Percentiles rank a stretch among this genome's conserved stretches.
phyloP scores from a whole-genome alignment of 371 early-diverging fungal species.

The Mucor piriformis region DNA sequence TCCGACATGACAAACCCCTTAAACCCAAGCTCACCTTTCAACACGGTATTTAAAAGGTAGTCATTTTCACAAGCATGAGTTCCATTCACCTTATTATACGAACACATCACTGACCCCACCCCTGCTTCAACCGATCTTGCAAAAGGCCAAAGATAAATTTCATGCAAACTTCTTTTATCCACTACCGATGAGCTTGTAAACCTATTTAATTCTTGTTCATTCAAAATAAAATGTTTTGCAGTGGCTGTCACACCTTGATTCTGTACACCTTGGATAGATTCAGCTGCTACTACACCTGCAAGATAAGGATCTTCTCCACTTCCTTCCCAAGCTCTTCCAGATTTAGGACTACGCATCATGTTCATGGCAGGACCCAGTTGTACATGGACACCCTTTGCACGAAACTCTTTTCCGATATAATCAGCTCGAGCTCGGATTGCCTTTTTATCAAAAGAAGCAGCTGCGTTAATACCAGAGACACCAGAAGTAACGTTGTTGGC shows the following conservation, averaged over 20 bases:
- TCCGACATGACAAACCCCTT: conserved; percentile 38
- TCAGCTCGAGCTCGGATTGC: conserved; percentile 48
- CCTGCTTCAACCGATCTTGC: conserved; percentile 52
- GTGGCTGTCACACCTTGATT: conserved; percentile 49
- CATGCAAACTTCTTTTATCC: conserved; percentile 55
- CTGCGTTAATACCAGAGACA: conserved; percentile 54
- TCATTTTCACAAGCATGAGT: conserved; percentile 53
- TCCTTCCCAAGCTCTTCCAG: conserved; percentile 65
- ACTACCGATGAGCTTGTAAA: conserved; percentile 28
- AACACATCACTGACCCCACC: conserved; percentile 57
- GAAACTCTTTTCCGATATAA: conserved; percentile 58
- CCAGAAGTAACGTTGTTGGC: conserved; percentile 45
- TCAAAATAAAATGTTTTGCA: conserved; percentile 51
- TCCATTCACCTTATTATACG: conserved; percentile 55
- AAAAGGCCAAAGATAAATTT: conserved; percentile 60
- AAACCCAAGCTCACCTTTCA: conserved; percentile 53
- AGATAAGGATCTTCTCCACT: conserved; percentile 66
- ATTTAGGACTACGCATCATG: conserved; percentile 45
- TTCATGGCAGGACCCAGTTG: conserved; percentile 55
- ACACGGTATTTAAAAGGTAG: conserved; percentile 32
- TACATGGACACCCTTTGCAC: conserved; percentile 50
- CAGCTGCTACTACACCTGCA: conserved; percentile 35
- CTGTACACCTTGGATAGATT: conserved; percentile 42
- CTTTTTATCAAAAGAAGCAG: conserved; percentile 54
- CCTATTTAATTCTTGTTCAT: conserved; percentile 49